Conservation (phyloP, 208 protist genomes). For the Crithidia acanthocephali region DNA sequence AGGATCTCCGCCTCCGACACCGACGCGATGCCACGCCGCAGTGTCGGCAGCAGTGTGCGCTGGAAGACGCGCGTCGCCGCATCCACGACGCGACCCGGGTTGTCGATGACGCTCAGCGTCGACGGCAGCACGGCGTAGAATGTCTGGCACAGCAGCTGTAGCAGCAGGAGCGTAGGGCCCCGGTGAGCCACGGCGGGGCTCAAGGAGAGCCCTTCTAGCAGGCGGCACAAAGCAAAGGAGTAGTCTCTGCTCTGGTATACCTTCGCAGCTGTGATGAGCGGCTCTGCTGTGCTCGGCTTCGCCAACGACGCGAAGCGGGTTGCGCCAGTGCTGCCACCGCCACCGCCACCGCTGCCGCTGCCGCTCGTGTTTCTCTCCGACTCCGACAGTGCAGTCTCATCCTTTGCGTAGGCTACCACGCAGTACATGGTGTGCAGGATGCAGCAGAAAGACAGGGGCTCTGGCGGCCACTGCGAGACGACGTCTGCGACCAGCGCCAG, state of each 20-base stretch:
- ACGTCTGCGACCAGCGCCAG: conserved; percentile 12
- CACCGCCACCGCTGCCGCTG: neutral
- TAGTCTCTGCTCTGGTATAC: conserved; percentile 38
- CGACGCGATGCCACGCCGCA: conserved; percentile 44
- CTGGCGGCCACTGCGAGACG: conserved; percentile 23
- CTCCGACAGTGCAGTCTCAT: neutral
- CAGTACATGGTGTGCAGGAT: conserved; percentile 31
- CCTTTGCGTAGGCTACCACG: conserved; percentile 28
- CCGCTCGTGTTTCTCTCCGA: neutral
- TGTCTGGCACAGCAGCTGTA: conserved; percentile 19
- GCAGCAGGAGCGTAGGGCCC: conserved; percentile 18
- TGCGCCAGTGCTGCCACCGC: no score
- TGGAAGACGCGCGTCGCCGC: conserved; percentile 38
- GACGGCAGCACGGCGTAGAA: conserved; percentile 35
- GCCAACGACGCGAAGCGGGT: neutral
- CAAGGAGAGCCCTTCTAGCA: conserved; percentile 34
- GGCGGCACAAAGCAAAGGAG: conserved; percentile 38
- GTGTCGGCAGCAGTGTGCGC: conserved; percentile 37
- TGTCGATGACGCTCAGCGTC: conserved; percentile 27
- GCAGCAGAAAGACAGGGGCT: conserved; percentile 26
- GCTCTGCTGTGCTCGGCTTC: neutral
- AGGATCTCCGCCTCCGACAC: conserved; percentile 49
- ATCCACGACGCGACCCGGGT: conserved; percentile 35
- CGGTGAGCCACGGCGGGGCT: conserved; percentile 12
- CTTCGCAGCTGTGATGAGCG: neutral